phyloP scores from a whole-genome alignment of 805 yeast species.

The Hanseniaspora jakobsenii region DNA sequence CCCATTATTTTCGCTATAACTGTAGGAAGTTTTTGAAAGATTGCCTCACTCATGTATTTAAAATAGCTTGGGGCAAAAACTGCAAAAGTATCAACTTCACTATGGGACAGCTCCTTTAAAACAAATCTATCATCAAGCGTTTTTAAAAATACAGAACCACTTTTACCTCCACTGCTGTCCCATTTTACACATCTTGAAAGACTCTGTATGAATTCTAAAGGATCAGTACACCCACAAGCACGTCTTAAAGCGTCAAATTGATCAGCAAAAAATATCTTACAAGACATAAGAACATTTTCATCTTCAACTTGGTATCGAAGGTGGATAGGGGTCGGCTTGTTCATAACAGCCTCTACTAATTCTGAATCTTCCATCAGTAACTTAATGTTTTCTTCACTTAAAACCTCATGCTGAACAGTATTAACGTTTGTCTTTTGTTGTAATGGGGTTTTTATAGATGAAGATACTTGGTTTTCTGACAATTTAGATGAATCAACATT shows the following conservation, averaged over 20 bases:
- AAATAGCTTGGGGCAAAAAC: slow-evolving; percentile 94
- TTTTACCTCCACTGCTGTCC: slow-evolving; percentile 94
- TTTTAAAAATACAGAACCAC: slow-evolving; percentile 87
- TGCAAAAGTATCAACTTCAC: slow-evolving; percentile 86
- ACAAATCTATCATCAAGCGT: slow-evolving; percentile 84
- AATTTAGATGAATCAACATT: too few relatives aligned
- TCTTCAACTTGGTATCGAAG: slow-evolving; percentile 85
- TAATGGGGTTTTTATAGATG: too few relatives aligned
- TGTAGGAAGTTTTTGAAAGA: slow-evolving; percentile 89
- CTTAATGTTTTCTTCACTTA: slow-evolving; percentile 10
- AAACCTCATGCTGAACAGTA: too few relatives aligned
- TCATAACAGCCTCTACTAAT: slow-evolving; percentile 53
- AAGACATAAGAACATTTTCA: slow-evolving; percentile 68
- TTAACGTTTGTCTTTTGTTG: too few relatives aligned
- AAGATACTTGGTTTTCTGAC: too few relatives aligned
- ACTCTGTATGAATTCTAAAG: slow-evolving; percentile 56
- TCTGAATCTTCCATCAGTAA: slow-evolving; percentile 19
- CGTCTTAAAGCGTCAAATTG: slow-evolving; percentile 89
- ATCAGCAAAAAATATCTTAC: slow-evolving; percentile 89
- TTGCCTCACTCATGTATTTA: slow-evolving; percentile 88
- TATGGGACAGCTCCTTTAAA: slow-evolving; percentile 74
- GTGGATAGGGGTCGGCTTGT: slow-evolving; percentile 77
- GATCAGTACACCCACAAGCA: slow-evolving; percentile 62
- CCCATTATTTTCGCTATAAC: slow-evolving; percentile 92
- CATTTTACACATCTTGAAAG: slow-evolving; percentile 86